Base-by-base conservation (phyloP, 202 grass and related monocot species). In the Saccharum hybrid region DNA sequence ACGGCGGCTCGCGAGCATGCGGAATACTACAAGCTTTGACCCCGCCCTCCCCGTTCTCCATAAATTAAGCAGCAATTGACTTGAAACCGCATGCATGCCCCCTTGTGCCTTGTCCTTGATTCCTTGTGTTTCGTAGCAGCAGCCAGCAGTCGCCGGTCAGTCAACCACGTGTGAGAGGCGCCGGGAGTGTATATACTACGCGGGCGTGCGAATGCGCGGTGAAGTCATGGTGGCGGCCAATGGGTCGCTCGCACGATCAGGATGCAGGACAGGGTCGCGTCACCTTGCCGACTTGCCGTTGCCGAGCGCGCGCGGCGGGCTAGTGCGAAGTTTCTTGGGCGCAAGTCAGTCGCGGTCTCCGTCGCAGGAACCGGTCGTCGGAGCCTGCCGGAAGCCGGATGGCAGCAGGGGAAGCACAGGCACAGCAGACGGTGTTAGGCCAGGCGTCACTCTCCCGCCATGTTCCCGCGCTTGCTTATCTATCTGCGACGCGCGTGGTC, bases 261-360 rank as follows among this genome's bases (percentile, higher is more conserved):
- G 23, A 30, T 6, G 18, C 13, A 36, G 37, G 37, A 30, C 10
- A 23, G 3, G 10, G 9, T 45, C 46, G 5, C 22, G 1, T 16
- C 7, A 7, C 10, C 23, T 54, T 54, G 31, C 31, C 31, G 31
- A 28, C 28, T 33, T 33, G 31, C 31, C 31, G 31, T 33, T 33
- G 31, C 31, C 31, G 31, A 33, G 31, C 14, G 48, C 14, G 48
- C 12, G 45, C 38, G 54, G 31, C 8, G 13, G 4, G 19, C 10
- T 52, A 19, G 14, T 76, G 46, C n/a, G 46, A 84, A 76, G 64
- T 37, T 81, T 67, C 68, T 60, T 18, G 76, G 43, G 30, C 22
- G 68, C 57, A 63, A 71, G 75, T 31, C 34, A 43, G 22, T 48
- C n/a, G 19, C 67, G n/a, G n/a, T 36, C 66, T 69, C 38, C 37